Base-by-base conservation (phyloP, 2,329 filamentous ascomycete genomes). In the Nemania sp. region DNA sequence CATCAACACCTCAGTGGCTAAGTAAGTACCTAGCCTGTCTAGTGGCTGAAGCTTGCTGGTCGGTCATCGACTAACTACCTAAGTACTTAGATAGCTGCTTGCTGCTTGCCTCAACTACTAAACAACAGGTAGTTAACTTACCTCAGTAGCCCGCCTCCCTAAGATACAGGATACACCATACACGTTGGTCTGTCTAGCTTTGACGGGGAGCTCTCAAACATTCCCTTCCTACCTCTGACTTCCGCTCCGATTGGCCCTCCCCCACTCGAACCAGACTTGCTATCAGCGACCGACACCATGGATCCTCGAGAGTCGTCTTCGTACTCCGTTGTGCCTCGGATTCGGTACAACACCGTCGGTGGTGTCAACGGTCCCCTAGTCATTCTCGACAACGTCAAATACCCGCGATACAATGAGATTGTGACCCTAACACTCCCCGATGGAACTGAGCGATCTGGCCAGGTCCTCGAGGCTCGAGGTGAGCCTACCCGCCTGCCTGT, bases 311-410 rank as follows among this genome's bases (percentile, higher is more conserved):
- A 87, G 75, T 84, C 87, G 71, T 87, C 86, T 68, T 87, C 86
- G 72, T 89, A 89, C 81, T 87, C 86, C 70, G 82, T 89, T 76
- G 80, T 84, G 74, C 87, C 87, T 68, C 83, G 87, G 77, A 82
- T 98, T 83, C 90, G 92, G 78, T 99, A 99, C 89, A 99, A 99
- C 86, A 99, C 96, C 76, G 94, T 99, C 80, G 93, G 94, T 79
- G 95, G 95, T 86, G 91, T 99, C 83, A 99, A 99, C 85, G 96
- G 96, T 68, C 96, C 96, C 77, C 89, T 99, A 82, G 96, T 99
- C 79, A 95, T 99, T 79, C 89, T 99, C 74, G 96, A 98, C 81
- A 97, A 97, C 88, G 95, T 99, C 86, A 99, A 99, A 91, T 97
- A 94, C 82, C 96, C 96, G 72, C 88, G 90, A 80, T 99, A 93